These are phyloP conservation scores for Phytopythium chamaehyphon DNA, from an alignment of 352 stramenopile genomes.

Conservation along the genomic window DNA sequence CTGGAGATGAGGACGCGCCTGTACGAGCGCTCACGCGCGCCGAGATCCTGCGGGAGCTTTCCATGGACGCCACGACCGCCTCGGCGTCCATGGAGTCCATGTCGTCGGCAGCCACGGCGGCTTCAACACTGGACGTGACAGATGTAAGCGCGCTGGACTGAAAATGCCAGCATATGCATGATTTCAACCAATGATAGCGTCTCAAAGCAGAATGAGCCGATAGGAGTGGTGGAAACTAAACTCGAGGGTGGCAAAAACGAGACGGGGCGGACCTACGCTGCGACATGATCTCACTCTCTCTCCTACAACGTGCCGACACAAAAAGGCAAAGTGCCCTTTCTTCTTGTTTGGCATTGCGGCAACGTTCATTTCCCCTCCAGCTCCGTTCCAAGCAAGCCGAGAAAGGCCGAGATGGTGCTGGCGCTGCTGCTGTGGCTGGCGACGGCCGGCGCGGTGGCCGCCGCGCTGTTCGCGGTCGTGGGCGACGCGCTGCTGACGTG, in stretches of 20 bases:
- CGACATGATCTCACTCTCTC: too few relatives aligned
- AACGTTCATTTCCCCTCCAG: not conserved
- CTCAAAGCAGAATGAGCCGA: too few relatives aligned
- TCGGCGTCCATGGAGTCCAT: too few relatives aligned
- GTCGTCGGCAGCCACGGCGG: not conserved
- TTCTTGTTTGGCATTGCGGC: not conserved
- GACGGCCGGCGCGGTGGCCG: constrained; percentile 18
- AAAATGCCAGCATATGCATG: constrained; percentile 11
- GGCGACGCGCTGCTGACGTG: constrained; percentile 64
- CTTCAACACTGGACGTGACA: constrained; percentile 12
- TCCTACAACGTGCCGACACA: not conserved
- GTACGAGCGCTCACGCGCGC: constrained; percentile 43
- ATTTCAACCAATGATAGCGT: too few relatives aligned
- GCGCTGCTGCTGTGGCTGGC: constrained; percentile 31
- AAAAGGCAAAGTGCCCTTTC: not conserved
- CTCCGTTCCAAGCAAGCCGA: not conserved
- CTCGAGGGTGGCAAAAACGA: too few relatives aligned
- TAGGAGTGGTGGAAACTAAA: too few relatives aligned
- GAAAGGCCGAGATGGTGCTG: not conserved
- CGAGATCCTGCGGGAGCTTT: constrained; percentile 52
- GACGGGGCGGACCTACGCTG: too few relatives aligned
- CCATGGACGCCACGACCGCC: too few relatives aligned
- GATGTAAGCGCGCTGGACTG: constrained; percentile 39
- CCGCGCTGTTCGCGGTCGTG: constrained; percentile 30
- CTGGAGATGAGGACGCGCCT: constrained; percentile 8